Base-by-base conservation (phyloP, 352 stramenopile species). In the Globisporangium nagaii region DNA sequence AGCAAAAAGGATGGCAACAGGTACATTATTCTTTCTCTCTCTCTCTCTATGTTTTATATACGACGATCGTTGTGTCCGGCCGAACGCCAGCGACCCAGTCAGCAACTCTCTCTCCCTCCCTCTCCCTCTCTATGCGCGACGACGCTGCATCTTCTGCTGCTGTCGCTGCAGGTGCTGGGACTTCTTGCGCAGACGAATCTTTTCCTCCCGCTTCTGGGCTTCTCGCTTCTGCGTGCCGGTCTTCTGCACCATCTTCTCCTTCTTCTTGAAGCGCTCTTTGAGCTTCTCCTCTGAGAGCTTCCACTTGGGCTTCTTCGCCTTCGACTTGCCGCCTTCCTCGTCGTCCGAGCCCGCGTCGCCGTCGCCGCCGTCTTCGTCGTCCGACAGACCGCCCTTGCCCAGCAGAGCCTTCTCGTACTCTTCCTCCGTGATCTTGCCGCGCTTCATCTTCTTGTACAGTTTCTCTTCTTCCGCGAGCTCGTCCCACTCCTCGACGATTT, bases 401-500 rank as follows among this genome's bases (percentile, higher is more conserved):
- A 90, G 52, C 25, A 95, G 52, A 17, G 73, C 79, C 50, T 88
- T 87, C 42, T 95, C 84, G 58, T 97, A 97, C 46, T 97, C 85
- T 22, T 97, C 87, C 63, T 98, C 84, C 0, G 90, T 90, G 56
- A 99, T 98, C 70, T 99, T 99, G 20, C 97, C 96, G 59, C 93
- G 92, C 52, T 97, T 96, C 32, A 99, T 62, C 68, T 98, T 98
- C 70, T 98, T 99, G 73, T 93, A 98, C 30, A 97, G 53, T 56
- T 97, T 87, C 53, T 98, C 83, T 66, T 99, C 97, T 57, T 99
- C 96, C 30, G 96, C 97, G 10, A 99, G 70, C 48, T 99, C 96
- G 53, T 99, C 97, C 98, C 97, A 99, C 69, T 99, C 98, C 60
- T 99, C 96, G 22, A 98, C 84, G 60, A 99, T 98, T 60, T 96